Base-by-base conservation (phyloP, 768 basidiomycete genomes). In the Rhizopogon salebrosus region DNA sequence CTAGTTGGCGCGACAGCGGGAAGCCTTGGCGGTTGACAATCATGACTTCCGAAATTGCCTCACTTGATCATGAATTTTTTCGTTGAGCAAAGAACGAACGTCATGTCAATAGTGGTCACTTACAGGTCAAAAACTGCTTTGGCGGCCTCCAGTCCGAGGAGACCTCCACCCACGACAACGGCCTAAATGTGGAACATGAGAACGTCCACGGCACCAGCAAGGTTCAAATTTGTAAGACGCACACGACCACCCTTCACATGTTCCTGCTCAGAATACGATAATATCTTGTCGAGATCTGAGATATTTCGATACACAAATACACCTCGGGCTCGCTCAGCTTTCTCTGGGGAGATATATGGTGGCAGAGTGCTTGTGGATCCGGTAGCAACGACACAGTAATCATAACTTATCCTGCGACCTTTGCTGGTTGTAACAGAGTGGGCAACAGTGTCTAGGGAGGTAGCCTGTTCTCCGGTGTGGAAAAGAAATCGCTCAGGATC, bases 261-360 rank as follows among this genome's bases (percentile, higher is more conserved):
- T 8, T 71, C 69, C 41, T 66, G 58, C 41, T 80, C 72, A 3
- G 83, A 74, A 59, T 83, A 88, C n/a, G 67, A 59, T 43, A 87
- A 76, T 54, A 90, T 83, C 5, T 66, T 71, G 52, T 87, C 78
- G 38, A 90, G 70, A 60, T 90, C 88, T 20, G 81, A 68, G 41
- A 90, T 79, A 55, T 80, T 87, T 29, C 88, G 79, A 61, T 90
- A 90, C 0, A 85, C 84, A 54, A 87, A 88, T 2, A 85, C 68
- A 4, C 88, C 87, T 35, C 72, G 73, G 6, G 74, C 77, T 27
- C 60, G 64, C 16, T 63, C 66, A 3, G 72, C 69, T 14, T 70
- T 59, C 27, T 72, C 69, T 1, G 68, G 58, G 4, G 80, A 69
- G 31, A 80, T 67, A 59, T 84, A 86, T 0, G 79, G 71, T 3